phyloP scores from a whole-genome alignment of 202 grass and related monocot species.

The Zizania palustris region DNA sequence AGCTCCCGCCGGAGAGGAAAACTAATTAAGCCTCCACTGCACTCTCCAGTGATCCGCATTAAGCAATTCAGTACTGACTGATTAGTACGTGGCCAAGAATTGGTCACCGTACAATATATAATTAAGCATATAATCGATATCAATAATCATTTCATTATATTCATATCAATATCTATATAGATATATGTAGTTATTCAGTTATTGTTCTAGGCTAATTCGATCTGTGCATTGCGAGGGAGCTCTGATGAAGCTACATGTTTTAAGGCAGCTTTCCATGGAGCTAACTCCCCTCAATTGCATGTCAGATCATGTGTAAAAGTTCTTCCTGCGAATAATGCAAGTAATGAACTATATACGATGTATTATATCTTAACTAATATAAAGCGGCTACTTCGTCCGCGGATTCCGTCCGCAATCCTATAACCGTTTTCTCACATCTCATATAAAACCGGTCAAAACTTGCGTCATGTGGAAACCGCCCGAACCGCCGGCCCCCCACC shows the following conservation, averaged over 20 bases:
- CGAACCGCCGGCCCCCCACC: too few relatives aligned
- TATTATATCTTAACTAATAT: too few relatives aligned
- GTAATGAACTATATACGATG: slow-evolving; percentile 25
- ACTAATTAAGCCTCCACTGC: background rate
- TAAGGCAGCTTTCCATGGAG: slow-evolving; percentile 75
- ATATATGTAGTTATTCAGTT: slow-evolving; percentile 11
- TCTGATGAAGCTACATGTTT: slow-evolving; percentile 87
- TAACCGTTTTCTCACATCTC: too few relatives aligned
- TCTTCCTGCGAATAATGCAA: slow-evolving; percentile 36
- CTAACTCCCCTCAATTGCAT: slow-evolving; percentile 33
- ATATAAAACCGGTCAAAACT: too few relatives aligned
- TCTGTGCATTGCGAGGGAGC: slow-evolving; percentile 38
- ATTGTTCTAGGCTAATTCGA: slow-evolving; percentile 39
- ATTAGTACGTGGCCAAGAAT: slow-evolving; percentile 42
- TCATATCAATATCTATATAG: background rate
- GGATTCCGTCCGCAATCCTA: too few relatives aligned
- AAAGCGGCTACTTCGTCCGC: too few relatives aligned
- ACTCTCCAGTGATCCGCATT: slow-evolving; percentile 25
- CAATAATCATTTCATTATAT: slow-evolving; percentile 26
- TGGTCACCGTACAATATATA: slow-evolving; percentile 35
- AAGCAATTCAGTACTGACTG: slow-evolving; percentile 46
- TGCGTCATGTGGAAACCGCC: too few relatives aligned
- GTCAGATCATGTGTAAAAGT: slow-evolving; percentile 33
- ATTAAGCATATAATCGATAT: slow-evolving; percentile 27
- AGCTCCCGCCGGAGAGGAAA: background rate